Base-by-base conservation (phyloP, 2,329 filamentous ascomycete genomes). In the Beauveria australis region DNA sequence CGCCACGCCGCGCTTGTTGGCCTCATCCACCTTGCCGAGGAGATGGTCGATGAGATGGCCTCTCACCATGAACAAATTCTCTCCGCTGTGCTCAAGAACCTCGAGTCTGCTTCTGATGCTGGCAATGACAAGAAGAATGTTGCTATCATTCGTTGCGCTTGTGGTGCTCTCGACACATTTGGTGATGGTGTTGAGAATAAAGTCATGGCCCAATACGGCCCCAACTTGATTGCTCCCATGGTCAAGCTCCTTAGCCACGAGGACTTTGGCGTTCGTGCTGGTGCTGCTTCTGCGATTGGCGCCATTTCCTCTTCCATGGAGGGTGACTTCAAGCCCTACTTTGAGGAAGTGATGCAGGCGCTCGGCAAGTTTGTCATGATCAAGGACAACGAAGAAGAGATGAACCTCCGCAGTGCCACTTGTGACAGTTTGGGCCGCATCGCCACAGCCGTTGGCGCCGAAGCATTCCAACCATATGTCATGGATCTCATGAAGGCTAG, bases 361-460 rank as follows among this genome's bases (percentile, higher is more conserved):
- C 85, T 97, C 61, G 91, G 90, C 59, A 83, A 85, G 59, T 97
- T 91, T 68, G 89, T 94, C 65, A 82, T 84, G 59, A 87, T 95
- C 74, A 96, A 96, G 79, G 90, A 92, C 58, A 89, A 84, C 62
- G 89, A 96, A 66, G 92, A 96, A 56, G 91, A 96, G 71, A 85
- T 97, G 59, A 88, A 96, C 65, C 84, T 97, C 40, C 88, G 94
- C 67, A 92, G 91, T 67, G 89, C 91, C 61, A 91, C 95, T 44
- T 92, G 91, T 67, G 94, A 99, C 77, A 87, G 92, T 26, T 89
- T 99, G 80, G 93, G 92, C 62, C 92, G 92, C 73, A 95, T 97
- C 70, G 92, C 94, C 47, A 80, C 87, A 61, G 91, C 94, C 59
- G 93, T 97, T 62, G 94, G 94, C 22, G 79, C 90, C 41, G 82